A percentile compares a stretch with the other conserved stretches of the same genome.
Conservation (phyloP, 164 flowering plant species). For the Brasenia schreberi region DNA sequence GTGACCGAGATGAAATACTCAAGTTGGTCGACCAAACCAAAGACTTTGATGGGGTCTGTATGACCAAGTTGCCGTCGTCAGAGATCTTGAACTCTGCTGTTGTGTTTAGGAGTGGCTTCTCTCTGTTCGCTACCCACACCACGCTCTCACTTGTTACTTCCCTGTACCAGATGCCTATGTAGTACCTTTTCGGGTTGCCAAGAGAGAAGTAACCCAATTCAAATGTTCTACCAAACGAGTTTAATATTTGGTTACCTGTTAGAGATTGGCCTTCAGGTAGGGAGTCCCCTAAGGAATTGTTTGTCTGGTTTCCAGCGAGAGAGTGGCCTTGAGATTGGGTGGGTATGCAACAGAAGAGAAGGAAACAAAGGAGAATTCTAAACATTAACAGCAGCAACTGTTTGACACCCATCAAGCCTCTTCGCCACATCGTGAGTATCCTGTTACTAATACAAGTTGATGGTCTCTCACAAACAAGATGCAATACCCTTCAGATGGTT, state of each 20-base stretch:
- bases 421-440: neutral
- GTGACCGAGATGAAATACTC: constrained; percentile 1
- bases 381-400: neutral
- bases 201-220: constrained; percentile 16
- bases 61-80: constrained; percentile 13
- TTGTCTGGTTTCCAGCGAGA: neutral
- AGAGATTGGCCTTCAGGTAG: constrained; percentile 14
- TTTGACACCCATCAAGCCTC: neutral
- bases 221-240: constrained; percentile 6
- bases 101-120: constrained; percentile 6
- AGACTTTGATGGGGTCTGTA: constrained; percentile 8
- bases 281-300: constrained; percentile 3
- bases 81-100: constrained; percentile 9
- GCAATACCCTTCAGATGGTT: neutral
- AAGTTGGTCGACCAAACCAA: constrained; percentile 19
- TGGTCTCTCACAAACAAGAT: neutral
- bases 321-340: no score
- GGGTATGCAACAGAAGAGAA: neutral
- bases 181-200: constrained; percentile 10
- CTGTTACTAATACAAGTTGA: neutral
- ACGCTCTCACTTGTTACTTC: constrained; percentile 1
- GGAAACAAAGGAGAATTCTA: neutral
- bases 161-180: constrained; percentile 18
- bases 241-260: constrained; percentile 10
- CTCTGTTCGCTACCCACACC: constrained; percentile 22